Percentiles rank a stretch among this genome's conserved stretches.
Evolutionary conservation across 2,329 filamentous ascomycete genomes (phyloP).

Genomic region (Pseudogymnoascus sp.): DNA sequence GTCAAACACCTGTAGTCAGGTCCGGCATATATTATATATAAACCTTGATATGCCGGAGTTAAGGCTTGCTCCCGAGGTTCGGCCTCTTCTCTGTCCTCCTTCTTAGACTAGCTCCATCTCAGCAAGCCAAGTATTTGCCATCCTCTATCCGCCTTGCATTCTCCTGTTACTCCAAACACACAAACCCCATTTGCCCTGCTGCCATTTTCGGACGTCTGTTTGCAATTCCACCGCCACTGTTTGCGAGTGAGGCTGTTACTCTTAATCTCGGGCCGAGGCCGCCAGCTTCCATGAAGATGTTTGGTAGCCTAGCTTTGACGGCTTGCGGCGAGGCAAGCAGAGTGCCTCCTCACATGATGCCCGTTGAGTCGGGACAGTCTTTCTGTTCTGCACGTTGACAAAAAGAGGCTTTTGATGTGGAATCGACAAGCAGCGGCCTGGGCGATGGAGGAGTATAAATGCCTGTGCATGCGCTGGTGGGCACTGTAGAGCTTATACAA

Average conservation of each 20-base stretch:
- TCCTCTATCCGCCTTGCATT: not conserved
- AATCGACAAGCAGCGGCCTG: not conserved
- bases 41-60: not conserved
- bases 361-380: not conserved
- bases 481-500: not conserved
- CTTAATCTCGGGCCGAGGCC: not conserved
- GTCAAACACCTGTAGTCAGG: not conserved
- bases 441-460: not conserved
- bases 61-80: not conserved
- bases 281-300: not conserved
- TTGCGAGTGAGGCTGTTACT: not conserved
- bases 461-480: not conserved
- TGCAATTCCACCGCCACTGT: not conserved
- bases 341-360: slow-evolving; percentile 1
- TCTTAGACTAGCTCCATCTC: not conserved
- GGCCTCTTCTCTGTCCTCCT: not conserved
- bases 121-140: not conserved
- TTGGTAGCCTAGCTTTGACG: slow-evolving; percentile 1
- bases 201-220: not conserved
- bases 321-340: not conserved
- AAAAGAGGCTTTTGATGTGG: slow-evolving; percentile 3
- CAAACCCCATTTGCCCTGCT: not conserved
- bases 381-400: not conserved
- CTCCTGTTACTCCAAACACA: not conserved
- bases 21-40: slow-evolving; percentile 1